Conservation (phyloP, 225 moss, liverwort and hornwort species). For the Asterella californica region DNA sequence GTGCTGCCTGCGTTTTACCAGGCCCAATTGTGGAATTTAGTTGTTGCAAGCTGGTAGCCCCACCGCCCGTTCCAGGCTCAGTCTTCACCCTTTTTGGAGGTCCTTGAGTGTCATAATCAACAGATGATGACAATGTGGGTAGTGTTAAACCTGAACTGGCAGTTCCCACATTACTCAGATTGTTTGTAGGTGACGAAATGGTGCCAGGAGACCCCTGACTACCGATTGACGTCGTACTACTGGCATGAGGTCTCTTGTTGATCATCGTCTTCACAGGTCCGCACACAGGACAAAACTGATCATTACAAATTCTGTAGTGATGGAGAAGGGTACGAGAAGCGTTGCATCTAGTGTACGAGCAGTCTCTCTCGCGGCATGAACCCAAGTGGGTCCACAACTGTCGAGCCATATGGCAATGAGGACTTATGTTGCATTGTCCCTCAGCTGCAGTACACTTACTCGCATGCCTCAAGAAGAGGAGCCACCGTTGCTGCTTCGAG, state of each 20-base stretch:
- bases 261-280: conserved; percentile 87
- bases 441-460: conserved; percentile 88
- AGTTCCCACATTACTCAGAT: conserved; percentile 28
- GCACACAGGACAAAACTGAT: conserved; percentile 91
- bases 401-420: conserved; percentile 94
- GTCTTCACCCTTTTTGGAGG: conserved; percentile 78
- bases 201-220: conserved; percentile 38
- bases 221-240: conserved; percentile 32
- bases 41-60: conserved; percentile 33
- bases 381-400: conserved; percentile 87
- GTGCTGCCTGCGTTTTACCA: conserved; percentile 40
- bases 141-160: conserved; percentile 38
- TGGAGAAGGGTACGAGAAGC: conserved; percentile 89
- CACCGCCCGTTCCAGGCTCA: conserved; percentile 42
- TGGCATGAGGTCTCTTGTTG: conserved; percentile 59
- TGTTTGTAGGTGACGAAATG: conserved; percentile 41
- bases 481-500: conserved; percentile 93
- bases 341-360: conserved; percentile 83
- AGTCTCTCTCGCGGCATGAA: conserved; percentile 77
- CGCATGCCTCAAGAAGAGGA: conserved; percentile 88
- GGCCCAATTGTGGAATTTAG: conserved; percentile 27
- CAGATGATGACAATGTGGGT: conserved; percentile 45
- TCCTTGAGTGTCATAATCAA: conserved; percentile 64
- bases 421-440: conserved; percentile 74
- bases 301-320: conserved; percentile 82